Conservation (phyloP, 768 basidiomycete genomes). For the Agrocybe praecox region DNA sequence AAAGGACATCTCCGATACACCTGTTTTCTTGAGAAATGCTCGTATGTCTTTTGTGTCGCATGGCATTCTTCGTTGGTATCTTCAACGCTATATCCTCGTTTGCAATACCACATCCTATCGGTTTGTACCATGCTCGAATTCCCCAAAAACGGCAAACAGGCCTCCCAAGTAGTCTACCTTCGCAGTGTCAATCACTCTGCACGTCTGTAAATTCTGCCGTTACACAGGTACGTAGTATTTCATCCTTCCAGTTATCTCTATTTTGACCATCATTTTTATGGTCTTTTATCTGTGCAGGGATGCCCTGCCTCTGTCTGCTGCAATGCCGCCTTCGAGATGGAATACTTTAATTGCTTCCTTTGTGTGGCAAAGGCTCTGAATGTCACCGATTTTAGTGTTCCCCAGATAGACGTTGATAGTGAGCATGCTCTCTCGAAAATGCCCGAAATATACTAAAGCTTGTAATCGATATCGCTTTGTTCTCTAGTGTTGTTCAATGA, state of each 20-base stretch:
- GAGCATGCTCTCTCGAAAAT: not conserved
- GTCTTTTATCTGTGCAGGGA: not conserved
- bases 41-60: no score
- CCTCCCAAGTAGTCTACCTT: not conserved
- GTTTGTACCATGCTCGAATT: not conserved
- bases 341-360: not conserved
- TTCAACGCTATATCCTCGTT: not conserved
- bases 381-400: not conserved
- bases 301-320: not conserved
- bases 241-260: not conserved
- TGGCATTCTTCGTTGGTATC: no score
- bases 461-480: not conserved
- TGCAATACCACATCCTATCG: not conserved
- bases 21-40: no score
- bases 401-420: not conserved
- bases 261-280: not conserved
- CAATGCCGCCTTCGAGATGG: not conserved
- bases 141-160: not conserved
- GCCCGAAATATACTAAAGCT: not conserved
- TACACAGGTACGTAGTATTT: not conserved
- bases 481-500: constrained; percentile 20
- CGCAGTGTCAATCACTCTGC: not conserved
- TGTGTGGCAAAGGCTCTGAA: not conserved
- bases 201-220: not conserved
- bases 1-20: no score